Base-by-base conservation (phyloP, 73 alveolate genomes). In the Stentor coeruleus region DNA sequence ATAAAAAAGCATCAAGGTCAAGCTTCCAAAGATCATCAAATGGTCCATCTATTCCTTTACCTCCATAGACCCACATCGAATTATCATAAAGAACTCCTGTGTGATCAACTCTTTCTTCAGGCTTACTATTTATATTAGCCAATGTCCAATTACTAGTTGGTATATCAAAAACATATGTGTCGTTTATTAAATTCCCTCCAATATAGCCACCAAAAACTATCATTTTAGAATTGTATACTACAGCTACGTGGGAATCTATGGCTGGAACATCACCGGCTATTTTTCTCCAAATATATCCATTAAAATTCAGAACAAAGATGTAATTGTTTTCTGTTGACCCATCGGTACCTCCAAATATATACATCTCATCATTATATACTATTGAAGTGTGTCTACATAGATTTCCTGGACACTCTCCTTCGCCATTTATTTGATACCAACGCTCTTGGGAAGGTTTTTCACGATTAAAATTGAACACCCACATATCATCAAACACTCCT, bases 121-220 rank as follows among this genome's bases (percentile, higher is more conserved):
- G 91, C 33, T 0, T 3, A 35, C 30, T 57, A 35, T 38, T 1
- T 0, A 66, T 49, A 28, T 20, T 58, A 39, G 88, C 89, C 39
- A 75, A 81, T 30, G n/a, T 42, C 93, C 96, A 90, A 20, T 41
- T 58, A 20, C 86, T 82, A 30, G 85, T 72, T 28, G 74, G 81
- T 31, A 82, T 59, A 73, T 90, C 35, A 84, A 74, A 90, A 38
- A 75, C 31, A 79, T 39, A 75, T 14, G 86, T 35, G 0, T 76
- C 85, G 55, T 86, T 38, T 3, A 84, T 60, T 42, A 86, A 73
- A 3, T 58, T 55, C 20, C 96, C 96, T n/a, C 57, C 38, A 15
- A 87, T 86, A 80, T 82, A 87, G 38, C 96, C 96, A 73, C 93
- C 96, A 86, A 87, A 90, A 11, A 90, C 86, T n/a, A 73, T 55